These are phyloP conservation scores for Ustilago lituana DNA, from an alignment of 1,284 basidiomycete genomes.

Conservation along the genomic window DNA sequence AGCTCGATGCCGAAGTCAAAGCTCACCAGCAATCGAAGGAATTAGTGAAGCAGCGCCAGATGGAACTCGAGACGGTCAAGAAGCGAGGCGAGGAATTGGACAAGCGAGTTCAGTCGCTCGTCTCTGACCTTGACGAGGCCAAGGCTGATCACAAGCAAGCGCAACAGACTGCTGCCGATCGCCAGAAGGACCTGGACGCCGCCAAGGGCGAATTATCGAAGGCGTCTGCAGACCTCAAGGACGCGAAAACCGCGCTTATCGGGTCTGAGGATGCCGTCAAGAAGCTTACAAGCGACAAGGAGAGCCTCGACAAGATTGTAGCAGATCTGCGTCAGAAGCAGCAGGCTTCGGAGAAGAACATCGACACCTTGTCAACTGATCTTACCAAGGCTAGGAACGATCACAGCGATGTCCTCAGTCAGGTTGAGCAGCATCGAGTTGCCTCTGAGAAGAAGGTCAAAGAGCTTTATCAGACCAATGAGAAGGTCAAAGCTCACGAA, in stretches of 20 bases:
- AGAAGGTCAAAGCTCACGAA: slow-evolving; percentile 17
- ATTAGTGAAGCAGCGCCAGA: slow-evolving; percentile 2
- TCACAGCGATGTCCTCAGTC: slow-evolving; percentile 8
- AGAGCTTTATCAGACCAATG: slow-evolving; percentile 15
- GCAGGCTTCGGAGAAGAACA: slow-evolving; percentile 5
- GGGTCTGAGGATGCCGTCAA: slow-evolving; percentile 17
- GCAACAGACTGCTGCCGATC: slow-evolving; percentile 14
- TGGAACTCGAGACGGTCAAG: slow-evolving; percentile 13
- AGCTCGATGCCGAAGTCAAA: slow-evolving; percentile 22
- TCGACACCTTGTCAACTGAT: slow-evolving; percentile 11
- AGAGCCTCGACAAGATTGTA: slow-evolving; percentile 2
- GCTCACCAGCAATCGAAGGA: slow-evolving; percentile 18
- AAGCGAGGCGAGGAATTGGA: slow-evolving; percentile 27
- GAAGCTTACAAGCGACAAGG: slow-evolving; percentile 19
- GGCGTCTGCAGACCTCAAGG: slow-evolving; percentile 16
- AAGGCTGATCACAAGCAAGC: slow-evolving; percentile 19
- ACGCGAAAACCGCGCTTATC: slow-evolving; percentile 4
- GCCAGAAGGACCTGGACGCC: slow-evolving; percentile 16
- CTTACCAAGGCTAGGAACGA: slow-evolving; percentile 17
- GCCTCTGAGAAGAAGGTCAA: slow-evolving; percentile 14
- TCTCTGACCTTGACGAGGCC: slow-evolving; percentile 20
- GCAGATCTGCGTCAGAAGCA: slow-evolving; percentile 17
- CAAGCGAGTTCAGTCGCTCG: slow-evolving; percentile 11
- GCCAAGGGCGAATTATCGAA: slow-evolving; percentile 8
- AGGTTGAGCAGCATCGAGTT: slow-evolving; percentile 9